Evolutionary conservation across 2,329 filamentous ascomycete genomes (phyloP), one percentile per base, ranked within the genome.

Genomic region (Pleoardoris graminearum): DNA sequence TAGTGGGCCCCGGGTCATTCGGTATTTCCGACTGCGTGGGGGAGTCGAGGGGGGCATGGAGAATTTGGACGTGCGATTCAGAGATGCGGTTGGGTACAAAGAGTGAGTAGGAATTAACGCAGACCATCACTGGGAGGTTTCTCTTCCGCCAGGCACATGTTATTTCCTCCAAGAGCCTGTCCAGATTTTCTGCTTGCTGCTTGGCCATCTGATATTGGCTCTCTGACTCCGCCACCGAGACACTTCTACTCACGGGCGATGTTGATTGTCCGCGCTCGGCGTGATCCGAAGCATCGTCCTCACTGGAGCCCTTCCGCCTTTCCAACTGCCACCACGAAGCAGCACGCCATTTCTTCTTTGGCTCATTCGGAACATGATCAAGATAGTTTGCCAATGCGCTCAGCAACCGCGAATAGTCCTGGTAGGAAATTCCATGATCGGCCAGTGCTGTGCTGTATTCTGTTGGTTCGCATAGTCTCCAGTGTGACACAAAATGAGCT

Each of bases 391-490:
- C 48, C 10, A 67, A 53, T 10, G 57, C 56, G 14, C 32, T 48
- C 7, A 57, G 29, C n/a, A 67, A 41, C 7, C 52, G 59, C 14
- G 39, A 33, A 41, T 64, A 62, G 38, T 66, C 63, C 2, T 53
- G 39, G 16, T 61, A 64, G 5, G 63, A 66, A 12, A 67, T 56
- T 1, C 65, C 61, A 44, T 68, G 65, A 38, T 68, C 63, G 7
- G 65, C 65, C 19, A 65, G 33, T 16, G 57, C 37, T 12, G 63
- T 68, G 4, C 59, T 62, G 29, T 68, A 68, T 50, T 68, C 65
- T 3, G 61, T 59, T 10, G 62, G 63, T 41, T 65, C 54, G 53
- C 62, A 64, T 12, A 68, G 29, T 10, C 63, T 57, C 53, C 65
- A 68, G 10, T 50, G 61, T 7, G 55, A 57, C 5, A 68, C 49